Evolutionary conservation across 352 stramenopile species (phyloP), one percentile per base, ranked within the genome.

Genomic region (Phytophthora chlamydospora): DNA sequence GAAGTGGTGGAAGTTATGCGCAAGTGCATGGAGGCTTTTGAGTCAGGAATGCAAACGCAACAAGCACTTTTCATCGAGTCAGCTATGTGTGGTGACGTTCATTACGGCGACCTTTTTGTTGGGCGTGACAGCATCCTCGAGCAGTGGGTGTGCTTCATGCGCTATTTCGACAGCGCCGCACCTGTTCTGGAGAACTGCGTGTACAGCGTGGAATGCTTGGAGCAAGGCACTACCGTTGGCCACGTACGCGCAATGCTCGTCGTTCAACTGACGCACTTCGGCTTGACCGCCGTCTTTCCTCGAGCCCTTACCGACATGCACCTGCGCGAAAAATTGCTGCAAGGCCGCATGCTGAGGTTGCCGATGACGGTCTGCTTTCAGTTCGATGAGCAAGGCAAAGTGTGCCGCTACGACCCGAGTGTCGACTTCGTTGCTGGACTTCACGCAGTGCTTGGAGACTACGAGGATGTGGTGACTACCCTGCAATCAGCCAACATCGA

Each of bases 371-470:
- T 44, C 8, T 32, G 60, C 13, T 67, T 74, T 42, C 54, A 74
- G 16, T 74, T 74, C 27, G 60, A 74, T 14, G 54, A 62, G 7
- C 66, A 63, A 43, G 66, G 66, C n/a, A 67, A 71, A 45, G 34
- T 74, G 4, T 46, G 35, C 6, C 46, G 54, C 19, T 71, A 63
- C 29, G 60, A 66, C 6, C 40, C 51, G 3, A 54, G 10, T 0
- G 45, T 74, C 14, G 60, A 74, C 35, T 67, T 74, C 8, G 60
- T 67, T 29, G 36, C 39, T 47, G 66, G 59, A 12, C 55, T 73
- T 0, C 48, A 66, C 21, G 10, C 10, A 16, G 54, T 59, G 10
- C 46, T 73, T 16, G 43, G 40, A 16, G 24, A 66, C 54, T 70
- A 60, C 45, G 17, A 19, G 16, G 66, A 70, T 13, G 66, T 73